Evolutionary conservation across 179 eudicot genomes (phyloP), one percentile per base, ranked within the genome.

Genomic region (Spergularia azorica): DNA sequence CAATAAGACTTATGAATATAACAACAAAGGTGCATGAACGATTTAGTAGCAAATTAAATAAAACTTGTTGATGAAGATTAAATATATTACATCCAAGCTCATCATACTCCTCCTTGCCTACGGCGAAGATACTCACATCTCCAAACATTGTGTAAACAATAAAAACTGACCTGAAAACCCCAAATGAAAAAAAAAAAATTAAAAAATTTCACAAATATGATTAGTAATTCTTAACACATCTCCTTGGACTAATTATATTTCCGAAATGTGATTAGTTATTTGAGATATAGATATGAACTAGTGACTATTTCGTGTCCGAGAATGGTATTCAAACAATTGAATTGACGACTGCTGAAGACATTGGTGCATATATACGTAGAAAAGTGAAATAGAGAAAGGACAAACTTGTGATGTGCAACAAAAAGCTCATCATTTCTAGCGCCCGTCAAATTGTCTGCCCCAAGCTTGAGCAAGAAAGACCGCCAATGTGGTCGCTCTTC

Each of bases 401-500:
- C 90, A 61, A 76, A 92, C 97, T 92, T 92, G 87, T 92, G 97
- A 81, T 83, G 81, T 41, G 97, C 97, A 76, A 92, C 90, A 70
- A 90, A 88, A 55, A 85, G 94, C 75, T 92, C 91, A 76, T 88
- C 91, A 72, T 82, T 86, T 76, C 85, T 90, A 15, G 81, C 88
- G 48, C 91, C 92, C 77, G 65, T 85, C 48, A 90, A 90, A 77
- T 92, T 92, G 20, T 90, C 90, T 72, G 88, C 89, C 59, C 97
- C 97, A 66, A 92, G 84, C 80, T 92, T 92, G 70, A 88, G 88
- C 77, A 92, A 76, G 79, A 92, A 92, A 7, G 97, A 87, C 78
- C 97, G 90, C 97, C 97, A 92, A 62, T 92, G 94, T 73, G 83
- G 74, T 57, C 97, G 83, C 78, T 92, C 97, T 83, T 92, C 97